Conservation (phyloP, 2,329 filamentous ascomycete species). For the Fusarium goolgardi region DNA sequence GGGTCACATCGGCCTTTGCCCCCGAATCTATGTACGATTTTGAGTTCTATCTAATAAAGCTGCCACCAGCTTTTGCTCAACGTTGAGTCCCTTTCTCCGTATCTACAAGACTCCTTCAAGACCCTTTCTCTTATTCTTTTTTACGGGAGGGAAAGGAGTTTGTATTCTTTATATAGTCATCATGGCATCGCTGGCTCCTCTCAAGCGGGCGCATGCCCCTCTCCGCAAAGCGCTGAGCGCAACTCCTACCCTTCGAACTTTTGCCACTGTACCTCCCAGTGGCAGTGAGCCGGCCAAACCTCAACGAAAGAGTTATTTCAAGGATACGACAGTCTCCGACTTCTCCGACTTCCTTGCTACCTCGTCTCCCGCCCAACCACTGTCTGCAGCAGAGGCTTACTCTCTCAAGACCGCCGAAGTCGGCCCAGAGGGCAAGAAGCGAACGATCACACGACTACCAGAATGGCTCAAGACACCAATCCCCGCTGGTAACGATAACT, state of each 20-base stretch:
- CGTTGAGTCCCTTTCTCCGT: constrained; percentile 23
- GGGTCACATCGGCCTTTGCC: constrained; percentile 46
- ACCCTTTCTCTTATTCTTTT: constrained; percentile 1
- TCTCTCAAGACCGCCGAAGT: constrained; percentile 72
- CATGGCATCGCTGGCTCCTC: constrained; percentile 57
- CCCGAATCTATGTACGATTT: constrained; percentile 47
- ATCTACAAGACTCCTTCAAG: constrained; percentile 28
- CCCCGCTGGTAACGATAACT: constrained; percentile 82
- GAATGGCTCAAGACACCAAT: constrained; percentile 97
- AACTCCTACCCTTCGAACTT: constrained; percentile 52
- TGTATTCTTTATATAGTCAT: neutral
- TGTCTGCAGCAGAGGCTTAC: constrained; percentile 67
- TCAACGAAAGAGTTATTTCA: constrained; percentile 66
- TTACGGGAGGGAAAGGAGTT: constrained; percentile 7
- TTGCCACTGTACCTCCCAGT: constrained; percentile 60
- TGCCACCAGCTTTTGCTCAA: constrained; percentile 41
- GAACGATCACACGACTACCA: constrained; percentile 79
- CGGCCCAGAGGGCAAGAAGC: constrained; percentile 70
- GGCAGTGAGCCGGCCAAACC: constrained; percentile 45
- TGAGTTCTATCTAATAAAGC: constrained; percentile 36
- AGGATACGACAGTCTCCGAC: constrained; percentile 66
- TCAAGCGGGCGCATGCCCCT: constrained; percentile 58
- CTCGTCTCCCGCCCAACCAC: constrained; percentile 55
- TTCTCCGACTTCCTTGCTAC: constrained; percentile 68
- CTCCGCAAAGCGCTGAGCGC: constrained; percentile 56